Evolutionary conservation across 1,284 basidiomycete genomes (phyloP), one percentile per base, ranked within the genome.

Genomic region (Microbotryum lychnidis-dioicae): DNA sequence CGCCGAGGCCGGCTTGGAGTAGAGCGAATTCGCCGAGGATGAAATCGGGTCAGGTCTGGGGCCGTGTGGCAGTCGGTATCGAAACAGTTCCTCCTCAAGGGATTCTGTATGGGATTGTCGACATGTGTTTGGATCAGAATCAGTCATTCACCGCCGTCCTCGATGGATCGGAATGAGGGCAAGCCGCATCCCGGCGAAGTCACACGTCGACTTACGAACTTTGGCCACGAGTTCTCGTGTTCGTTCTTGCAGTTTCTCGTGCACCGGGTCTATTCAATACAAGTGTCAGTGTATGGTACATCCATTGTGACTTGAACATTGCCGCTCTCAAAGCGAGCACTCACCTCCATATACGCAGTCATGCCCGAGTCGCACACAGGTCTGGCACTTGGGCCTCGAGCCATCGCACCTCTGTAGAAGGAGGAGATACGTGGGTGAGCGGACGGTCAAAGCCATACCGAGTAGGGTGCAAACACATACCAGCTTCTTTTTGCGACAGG

Each of bases 321-420:
- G 8, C 31, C 31, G 9, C 31, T 31, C 31, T 31, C 31, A 10
- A 31, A 31, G 31, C 31, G 27, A 7, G 7, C 7, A 48, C 58
- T 46, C 31, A 64, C 65, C 66, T n/a, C 67, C 67, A 21, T 64
- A 69, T 14, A 53, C 48, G 27, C 67, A 69, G 6, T 62, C 59
- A 45, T 69, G 64, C 16, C 57, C 60, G 23, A 69, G 47, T 42
- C 67, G 47, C 23, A 47, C 6, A 45, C 67, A 69, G 6, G 65
- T 69, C 2, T 50, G 60, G 48, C 67, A 69, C 16, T 54, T 48
- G 0, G 66, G 66, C 14, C 61, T 18, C 1, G 47, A 9, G 3
- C 66, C 66, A 23, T 67, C 66, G 54, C 66, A 67, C 7, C 63
- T 46, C 66, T 67, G 31, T 53, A 0, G 16, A 16, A 23, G 33